Base-by-base conservation (phyloP, 495 filamentous ascomycete genomes). In the Penicillium bovifimosum region DNA sequence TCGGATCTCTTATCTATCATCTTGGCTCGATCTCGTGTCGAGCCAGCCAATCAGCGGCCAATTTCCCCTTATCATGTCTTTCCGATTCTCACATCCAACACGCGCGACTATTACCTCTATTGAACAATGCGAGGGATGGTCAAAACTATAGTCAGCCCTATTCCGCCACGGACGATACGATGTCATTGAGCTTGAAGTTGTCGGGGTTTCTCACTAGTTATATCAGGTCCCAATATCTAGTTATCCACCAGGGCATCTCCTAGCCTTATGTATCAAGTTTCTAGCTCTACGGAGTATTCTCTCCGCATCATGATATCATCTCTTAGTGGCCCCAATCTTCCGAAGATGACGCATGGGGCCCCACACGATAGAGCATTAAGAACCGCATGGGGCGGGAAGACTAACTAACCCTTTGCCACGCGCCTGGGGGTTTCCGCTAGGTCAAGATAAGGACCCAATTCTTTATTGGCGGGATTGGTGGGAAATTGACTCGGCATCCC, bases 1-100 rank as follows among this genome's bases (percentile, higher is more conserved):
- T 27, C 28, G 33, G 31, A 35, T 29, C 39, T 50, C 55, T 58
- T 58, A 61, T 58, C 55, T 58, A 61, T 58, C 55, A 54, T 16
- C 16, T n/a, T 11, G 38, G 13, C 10, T 9, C 9, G 11, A 27
- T 39, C 18, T 13, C 13, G 49, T 35, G 41, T 43, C 16, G 27
- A 4, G 9, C 27, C 14, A 38, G 9, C 57, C 53, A 60, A 60
- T 60, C 57, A 60, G 16, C n/a, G 20, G 7, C 4, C 18, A 17
- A 47, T 36, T 35, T 36, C 20, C 45, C 32, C 32, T 36, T 47
- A 47, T 47, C 34, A 8, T 2, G 34, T 5, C 13, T 36, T 26
- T 28, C 13, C 29, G 11, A 17, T 18, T 36, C 41, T 28, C 13
- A 43, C 16, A 17, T 18, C 13, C 8, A 16, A 26, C 9, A 20